Conservation (phyloP, 805 yeast species). For the Nakazawaea ernobii region DNA sequence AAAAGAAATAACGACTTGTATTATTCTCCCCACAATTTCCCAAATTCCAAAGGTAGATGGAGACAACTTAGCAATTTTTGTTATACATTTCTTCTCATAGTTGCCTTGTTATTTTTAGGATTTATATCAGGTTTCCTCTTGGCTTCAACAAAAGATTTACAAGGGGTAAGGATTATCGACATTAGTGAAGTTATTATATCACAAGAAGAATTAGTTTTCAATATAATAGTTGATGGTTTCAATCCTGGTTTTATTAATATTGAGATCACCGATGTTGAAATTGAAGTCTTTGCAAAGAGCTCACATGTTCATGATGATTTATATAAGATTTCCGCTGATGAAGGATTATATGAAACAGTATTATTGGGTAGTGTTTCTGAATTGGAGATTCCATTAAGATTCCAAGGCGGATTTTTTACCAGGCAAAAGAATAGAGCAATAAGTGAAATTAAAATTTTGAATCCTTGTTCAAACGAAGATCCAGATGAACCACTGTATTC, state of each 20-base stretch:
- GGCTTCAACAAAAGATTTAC: conserved; percentile 82
- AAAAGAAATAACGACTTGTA: conserved; percentile 18
- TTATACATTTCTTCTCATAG: conserved; percentile 39
- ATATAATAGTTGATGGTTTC: conserved; percentile 68
- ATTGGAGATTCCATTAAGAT: conserved; percentile 68
- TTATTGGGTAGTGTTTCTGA: conserved; percentile 62
- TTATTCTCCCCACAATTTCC: conserved; percentile 32
- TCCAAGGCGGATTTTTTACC: conserved; percentile 73
- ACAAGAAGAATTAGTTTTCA: conserved; percentile 80
- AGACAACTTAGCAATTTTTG: conserved; percentile 26
- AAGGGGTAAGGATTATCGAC: conserved; percentile 54
- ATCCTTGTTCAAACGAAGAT: conserved; percentile 53
- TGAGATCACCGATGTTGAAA: conserved; percentile 54
- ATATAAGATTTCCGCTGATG: conserved; percentile 14
- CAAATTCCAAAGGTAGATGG: conserved; percentile 24
- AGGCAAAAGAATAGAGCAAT: conserved; percentile 51
- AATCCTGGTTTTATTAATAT: conserved; percentile 85
- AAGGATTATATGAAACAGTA: conserved; percentile 51
- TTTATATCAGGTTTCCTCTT: conserved; percentile 78
- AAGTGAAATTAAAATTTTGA: conserved; percentile 64
- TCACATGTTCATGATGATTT: conserved; percentile 30
- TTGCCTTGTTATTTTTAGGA: conserved; percentile 60
- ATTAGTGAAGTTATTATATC: conserved; percentile 71
- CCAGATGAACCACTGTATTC: conserved; percentile 22
- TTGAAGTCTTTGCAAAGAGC: conserved; percentile 82